Conservation (phyloP, 2,329 filamentous ascomycete genomes). For the Aspergillus sp. region DNA sequence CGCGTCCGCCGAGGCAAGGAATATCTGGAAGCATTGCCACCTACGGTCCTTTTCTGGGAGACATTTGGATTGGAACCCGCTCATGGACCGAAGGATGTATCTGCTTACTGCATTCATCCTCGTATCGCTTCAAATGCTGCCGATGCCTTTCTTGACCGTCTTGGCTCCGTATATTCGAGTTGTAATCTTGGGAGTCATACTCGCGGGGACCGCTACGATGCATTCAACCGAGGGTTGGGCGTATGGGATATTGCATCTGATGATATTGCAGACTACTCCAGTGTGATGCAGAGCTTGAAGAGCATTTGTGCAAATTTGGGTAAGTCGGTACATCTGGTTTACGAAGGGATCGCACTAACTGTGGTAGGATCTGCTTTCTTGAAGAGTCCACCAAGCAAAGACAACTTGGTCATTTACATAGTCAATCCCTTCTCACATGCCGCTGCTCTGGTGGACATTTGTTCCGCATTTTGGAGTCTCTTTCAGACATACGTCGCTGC, state of each 20-base stretch:
- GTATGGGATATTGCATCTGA: conserved; percentile 32
- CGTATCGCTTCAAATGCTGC: conserved; percentile 46
- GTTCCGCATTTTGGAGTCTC: conserved; percentile 55
- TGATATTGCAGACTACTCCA: conserved; percentile 26
- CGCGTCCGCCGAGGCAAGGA: conserved; percentile 53
- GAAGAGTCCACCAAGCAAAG: conserved; percentile 28
- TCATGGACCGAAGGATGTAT: conserved; percentile 56
- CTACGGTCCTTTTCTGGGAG: conserved; percentile 61
- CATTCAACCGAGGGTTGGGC: conserved; percentile 37
- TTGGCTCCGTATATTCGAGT: conserved; percentile 54
- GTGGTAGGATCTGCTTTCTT: conserved; percentile 34
- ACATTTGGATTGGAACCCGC: conserved; percentile 57
- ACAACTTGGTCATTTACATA: conserved; percentile 57
- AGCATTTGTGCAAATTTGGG: conserved; percentile 36
- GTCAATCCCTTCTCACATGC: conserved; percentile 53
- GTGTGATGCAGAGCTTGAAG: conserved; percentile 34
- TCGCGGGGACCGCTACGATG: conserved; percentile 40
- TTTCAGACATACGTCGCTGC: conserved; percentile 53
- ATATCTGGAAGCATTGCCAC: conserved; percentile 54
- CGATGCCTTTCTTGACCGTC: conserved; percentile 51
- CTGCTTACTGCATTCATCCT: conserved; percentile 57
- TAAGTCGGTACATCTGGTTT: conserved; percentile 18
- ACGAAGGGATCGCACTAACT: conserved; percentile 12
- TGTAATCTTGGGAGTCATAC: conserved; percentile 56
- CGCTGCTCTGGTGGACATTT: conserved; percentile 50